phyloP scores from a whole-genome alignment of 768 basidiomycete genomes.

The Butyriboletus loyo region DNA sequence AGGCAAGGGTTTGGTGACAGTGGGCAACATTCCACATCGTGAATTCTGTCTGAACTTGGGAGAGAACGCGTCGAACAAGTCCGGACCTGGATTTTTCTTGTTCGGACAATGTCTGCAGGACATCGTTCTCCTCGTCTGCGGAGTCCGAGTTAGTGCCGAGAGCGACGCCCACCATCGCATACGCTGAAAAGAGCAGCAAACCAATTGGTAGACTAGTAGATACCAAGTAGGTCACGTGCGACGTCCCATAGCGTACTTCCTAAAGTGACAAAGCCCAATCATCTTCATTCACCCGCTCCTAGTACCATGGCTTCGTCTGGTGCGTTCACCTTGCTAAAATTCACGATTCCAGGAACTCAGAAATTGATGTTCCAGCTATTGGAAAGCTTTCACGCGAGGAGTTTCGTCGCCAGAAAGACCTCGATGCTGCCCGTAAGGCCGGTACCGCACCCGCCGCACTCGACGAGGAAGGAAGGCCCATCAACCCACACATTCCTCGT shows the following conservation, averaged over 20 bases:
- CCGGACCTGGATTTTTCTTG: not conserved
- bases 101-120: constrained; percentile 6
- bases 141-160: constrained; percentile 3
- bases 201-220: too few species aligned
- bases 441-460: constrained; percentile 96
- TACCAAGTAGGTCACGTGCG: constrained; percentile 1
- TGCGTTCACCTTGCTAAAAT: constrained; percentile 5
- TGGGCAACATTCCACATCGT: constrained; percentile 14
- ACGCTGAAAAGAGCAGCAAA: not conserved
- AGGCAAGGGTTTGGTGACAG: constrained; percentile 11
- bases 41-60: constrained; percentile 27
- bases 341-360: not conserved
- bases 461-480: constrained; percentile 91
- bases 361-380: constrained; percentile 33
- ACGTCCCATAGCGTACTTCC: not conserved
- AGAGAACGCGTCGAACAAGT: constrained; percentile 17
- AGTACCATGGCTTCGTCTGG: constrained; percentile 26
- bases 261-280: not conserved
- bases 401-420: constrained; percentile 91
- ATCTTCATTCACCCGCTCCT: not conserved
- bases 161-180: not conserved
- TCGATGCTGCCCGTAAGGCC: constrained; percentile 97
- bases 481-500: constrained; percentile 99
- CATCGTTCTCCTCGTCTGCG: constrained; percentile 7
- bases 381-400: constrained; percentile 94